Evolutionary conservation across 306 rosid genomes (phyloP).

Genomic region (Quercus aquifolioides): DNA sequence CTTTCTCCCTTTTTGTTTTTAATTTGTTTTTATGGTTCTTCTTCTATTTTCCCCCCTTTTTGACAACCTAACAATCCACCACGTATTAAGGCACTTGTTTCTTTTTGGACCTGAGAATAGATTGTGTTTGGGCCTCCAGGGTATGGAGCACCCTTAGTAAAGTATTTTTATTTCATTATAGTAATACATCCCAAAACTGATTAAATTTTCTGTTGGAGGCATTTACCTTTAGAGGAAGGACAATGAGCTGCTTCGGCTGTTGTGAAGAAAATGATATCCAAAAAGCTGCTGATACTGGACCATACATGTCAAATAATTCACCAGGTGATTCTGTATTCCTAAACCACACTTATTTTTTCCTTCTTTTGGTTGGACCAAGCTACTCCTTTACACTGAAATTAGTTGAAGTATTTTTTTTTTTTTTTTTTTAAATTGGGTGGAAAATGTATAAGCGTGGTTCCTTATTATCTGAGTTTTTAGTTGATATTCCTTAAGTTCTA

Average conservation of each 20-base stretch:
- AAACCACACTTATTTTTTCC: background rate
- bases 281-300: constrained; percentile 37
- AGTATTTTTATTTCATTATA: background rate
- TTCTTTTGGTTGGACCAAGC: background rate
- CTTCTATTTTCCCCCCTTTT: background rate
- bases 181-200: background rate
- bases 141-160: background rate
- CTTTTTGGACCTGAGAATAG: background rate
- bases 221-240: constrained; percentile 14
- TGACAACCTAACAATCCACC: background rate
- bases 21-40: background rate
- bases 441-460: background rate
- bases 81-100: background rate
- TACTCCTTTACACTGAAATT: background rate
- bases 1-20: background rate
- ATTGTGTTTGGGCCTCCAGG: background rate
- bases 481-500: background rate
- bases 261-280: constrained; percentile 49
- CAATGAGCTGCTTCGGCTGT: constrained; percentile 75
- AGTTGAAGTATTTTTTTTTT: background rate
- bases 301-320: constrained; percentile 30
- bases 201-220: background rate
- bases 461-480: background rate
- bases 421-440: background rate
- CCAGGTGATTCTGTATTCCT: constrained; percentile 33